These are phyloP conservation scores for Mortierella sp. DNA, from an alignment of 371 early-diverging fungal genomes.

Conservation along the genomic window DNA sequence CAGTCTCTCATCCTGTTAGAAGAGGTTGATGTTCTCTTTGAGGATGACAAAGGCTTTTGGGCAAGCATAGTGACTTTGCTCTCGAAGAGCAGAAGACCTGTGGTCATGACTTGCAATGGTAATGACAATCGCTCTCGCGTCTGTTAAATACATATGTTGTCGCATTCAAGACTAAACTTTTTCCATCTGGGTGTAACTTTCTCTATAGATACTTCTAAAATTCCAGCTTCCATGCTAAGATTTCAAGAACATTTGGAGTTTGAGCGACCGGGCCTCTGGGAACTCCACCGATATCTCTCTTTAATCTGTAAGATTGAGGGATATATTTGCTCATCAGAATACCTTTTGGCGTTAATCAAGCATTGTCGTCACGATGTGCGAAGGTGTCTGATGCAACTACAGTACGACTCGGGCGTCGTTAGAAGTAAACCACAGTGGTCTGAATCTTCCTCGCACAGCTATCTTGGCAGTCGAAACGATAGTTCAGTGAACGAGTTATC, in stretches of 20 bases:
- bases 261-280: constrained; percentile 27
- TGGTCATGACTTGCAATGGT: constrained; percentile 87
- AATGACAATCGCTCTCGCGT: constrained; percentile 5
- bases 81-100: constrained; percentile 82
- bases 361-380: constrained; percentile 35
- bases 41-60: constrained; percentile 89
- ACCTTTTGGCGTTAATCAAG: constrained; percentile 29
- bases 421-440: constrained; percentile 12
- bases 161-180: neutral
- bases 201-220: constrained; percentile 34
- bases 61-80: constrained; percentile 74
- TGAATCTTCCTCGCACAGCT: constrained; percentile 4
- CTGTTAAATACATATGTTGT: neutral
- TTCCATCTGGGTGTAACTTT: neutral
- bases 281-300: constrained; percentile 35
- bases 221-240: constrained; percentile 28
- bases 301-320: constrained; percentile 47
- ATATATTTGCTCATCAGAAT: constrained; percentile 40
- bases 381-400: constrained; percentile 47
- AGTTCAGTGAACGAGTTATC: neutral
- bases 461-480: neutral
- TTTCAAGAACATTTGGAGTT: constrained; percentile 54
- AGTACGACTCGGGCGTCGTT: constrained; percentile 42
- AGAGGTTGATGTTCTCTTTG: constrained; percentile 86
- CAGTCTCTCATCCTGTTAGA: constrained; percentile 84